Conservation (phyloP, 1,284 basidiomycete species). For the Fomitiporia mediterranea region DNA sequence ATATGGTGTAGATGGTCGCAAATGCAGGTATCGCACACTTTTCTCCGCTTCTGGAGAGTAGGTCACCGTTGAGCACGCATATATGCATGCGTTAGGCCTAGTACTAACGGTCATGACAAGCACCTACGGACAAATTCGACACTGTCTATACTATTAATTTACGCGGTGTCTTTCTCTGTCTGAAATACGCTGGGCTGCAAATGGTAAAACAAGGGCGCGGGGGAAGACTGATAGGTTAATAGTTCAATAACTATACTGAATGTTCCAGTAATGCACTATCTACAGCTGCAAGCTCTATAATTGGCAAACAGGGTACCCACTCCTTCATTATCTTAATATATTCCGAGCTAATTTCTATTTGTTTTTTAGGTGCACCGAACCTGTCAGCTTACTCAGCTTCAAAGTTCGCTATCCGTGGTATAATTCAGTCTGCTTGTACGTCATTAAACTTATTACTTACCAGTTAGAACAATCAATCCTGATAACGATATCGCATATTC, state of each 20-base stretch:
- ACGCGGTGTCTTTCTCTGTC: conserved; percentile 19
- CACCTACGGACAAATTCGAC: conserved; percentile 11
- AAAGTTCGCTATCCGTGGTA: conserved; percentile 5
- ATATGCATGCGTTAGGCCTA: background rate
- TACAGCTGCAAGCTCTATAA: background rate
- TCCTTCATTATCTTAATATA: background rate
- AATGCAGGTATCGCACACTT: conserved; percentile 17
- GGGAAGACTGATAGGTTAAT: conserved; percentile 12
- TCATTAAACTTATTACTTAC: background rate
- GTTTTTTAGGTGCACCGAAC: background rate
- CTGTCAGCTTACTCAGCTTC: background rate
- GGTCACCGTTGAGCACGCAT: background rate
- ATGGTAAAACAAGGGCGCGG: conserved; percentile 20
- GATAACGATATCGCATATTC: background rate
- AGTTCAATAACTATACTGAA: background rate
- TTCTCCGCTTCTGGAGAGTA: background rate
- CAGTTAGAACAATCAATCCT: background rate
- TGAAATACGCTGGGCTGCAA: conserved; percentile 18
- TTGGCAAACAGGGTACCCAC: background rate
- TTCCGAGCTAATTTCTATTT: background rate
- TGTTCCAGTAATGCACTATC: background rate
- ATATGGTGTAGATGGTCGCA: conserved; percentile 22
- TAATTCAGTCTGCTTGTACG: conserved; percentile 8
- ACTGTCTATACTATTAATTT: conserved; percentile 18
- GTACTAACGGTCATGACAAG: conserved; percentile 4